phyloP scores from a whole-genome alignment of 805 yeast genomes.

The Scheffersomyces lignosus region DNA sequence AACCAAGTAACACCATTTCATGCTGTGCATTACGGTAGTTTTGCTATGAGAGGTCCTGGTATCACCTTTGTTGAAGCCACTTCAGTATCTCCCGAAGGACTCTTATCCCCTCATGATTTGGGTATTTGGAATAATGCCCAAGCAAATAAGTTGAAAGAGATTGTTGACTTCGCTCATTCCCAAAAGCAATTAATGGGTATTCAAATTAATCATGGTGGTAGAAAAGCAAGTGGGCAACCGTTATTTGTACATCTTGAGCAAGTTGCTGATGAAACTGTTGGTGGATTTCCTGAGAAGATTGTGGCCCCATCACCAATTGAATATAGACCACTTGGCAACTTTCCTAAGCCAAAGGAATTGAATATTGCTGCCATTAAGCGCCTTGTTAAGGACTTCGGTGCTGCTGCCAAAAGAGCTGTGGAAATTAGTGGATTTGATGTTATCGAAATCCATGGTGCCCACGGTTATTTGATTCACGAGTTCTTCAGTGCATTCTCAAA shows the following conservation, averaged over 20 bases:
- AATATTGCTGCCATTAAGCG: slow-evolving; percentile 40
- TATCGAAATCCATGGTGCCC: slow-evolving; percentile 42
- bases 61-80: slow-evolving; percentile 48
- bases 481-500: slow-evolving; percentile 35
- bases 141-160: slow-evolving; percentile 36
- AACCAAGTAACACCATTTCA: slow-evolving; percentile 48
- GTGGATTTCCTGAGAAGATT: slow-evolving; percentile 46
- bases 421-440: slow-evolving; percentile 43
- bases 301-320: slow-evolving; percentile 49
- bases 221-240: slow-evolving; percentile 41
- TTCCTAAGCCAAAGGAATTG: slow-evolving; percentile 42
- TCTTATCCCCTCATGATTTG: slow-evolving; percentile 43
- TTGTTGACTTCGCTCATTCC: slow-evolving; percentile 48
- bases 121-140: slow-evolving; percentile 55
- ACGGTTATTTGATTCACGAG: slow-evolving; percentile 40
- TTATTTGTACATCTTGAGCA: slow-evolving; percentile 27
- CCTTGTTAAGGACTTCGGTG: slow-evolving; percentile 37
- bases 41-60: slow-evolving; percentile 52
- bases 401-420: slow-evolving; percentile 43
- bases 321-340: slow-evolving; percentile 27
- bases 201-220: slow-evolving; percentile 58
- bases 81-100: slow-evolving; percentile 41
- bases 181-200: slow-evolving; percentile 48
- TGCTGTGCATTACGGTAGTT: slow-evolving; percentile 47
- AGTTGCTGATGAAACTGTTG: slow-evolving; percentile 27